These are phyloP conservation scores for Phyllosticta citribraziliensis DNA, from an alignment of 2,329 filamentous ascomycete genomes.

Conservation along the genomic window DNA sequence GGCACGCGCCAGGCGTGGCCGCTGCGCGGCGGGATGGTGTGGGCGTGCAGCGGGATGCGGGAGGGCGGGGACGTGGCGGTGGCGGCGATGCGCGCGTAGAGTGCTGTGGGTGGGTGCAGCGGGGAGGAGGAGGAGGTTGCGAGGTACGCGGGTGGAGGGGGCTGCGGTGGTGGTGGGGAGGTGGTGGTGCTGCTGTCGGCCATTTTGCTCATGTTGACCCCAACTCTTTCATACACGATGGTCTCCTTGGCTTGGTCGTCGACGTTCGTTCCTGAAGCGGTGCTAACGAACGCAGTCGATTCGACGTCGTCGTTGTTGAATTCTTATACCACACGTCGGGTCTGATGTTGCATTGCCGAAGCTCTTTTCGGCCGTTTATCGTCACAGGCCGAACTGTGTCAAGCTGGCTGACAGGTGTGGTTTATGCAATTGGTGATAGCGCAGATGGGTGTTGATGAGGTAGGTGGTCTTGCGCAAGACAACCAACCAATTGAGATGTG, in stretches of 20 bases:
- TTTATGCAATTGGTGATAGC: not conserved
- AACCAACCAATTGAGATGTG: too few relatives aligned
- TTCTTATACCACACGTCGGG: too few relatives aligned
- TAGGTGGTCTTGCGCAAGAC: not conserved
- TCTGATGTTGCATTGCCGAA: not conserved
- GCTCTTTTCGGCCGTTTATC: not conserved
- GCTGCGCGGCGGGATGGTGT: slow-evolving; percentile 59
- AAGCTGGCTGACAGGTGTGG: too few relatives aligned
- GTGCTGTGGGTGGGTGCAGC: slow-evolving; percentile 22
- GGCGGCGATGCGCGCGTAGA: slow-evolving; percentile 20
- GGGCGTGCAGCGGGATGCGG: slow-evolving; percentile 15
- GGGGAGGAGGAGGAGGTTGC: slow-evolving; percentile 22
- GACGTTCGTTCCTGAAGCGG: too few relatives aligned
- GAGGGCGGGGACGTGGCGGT: slow-evolving; percentile 6
- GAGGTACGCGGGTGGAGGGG: slow-evolving; percentile 26
- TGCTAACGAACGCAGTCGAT: not conserved
- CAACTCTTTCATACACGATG: too few relatives aligned
- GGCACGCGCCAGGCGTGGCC: slow-evolving; percentile 64
- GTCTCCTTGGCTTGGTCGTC: too few relatives aligned
- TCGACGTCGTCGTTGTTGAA: too few relatives aligned
- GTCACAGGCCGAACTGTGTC: too few relatives aligned
- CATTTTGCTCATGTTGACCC: too few relatives aligned
- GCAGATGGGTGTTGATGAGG: not conserved
- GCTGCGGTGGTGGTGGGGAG: not conserved
- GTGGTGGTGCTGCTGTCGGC: not conserved